Conservation (phyloP, 805 yeast species). For the Teunomyces gatunensis region DNA sequence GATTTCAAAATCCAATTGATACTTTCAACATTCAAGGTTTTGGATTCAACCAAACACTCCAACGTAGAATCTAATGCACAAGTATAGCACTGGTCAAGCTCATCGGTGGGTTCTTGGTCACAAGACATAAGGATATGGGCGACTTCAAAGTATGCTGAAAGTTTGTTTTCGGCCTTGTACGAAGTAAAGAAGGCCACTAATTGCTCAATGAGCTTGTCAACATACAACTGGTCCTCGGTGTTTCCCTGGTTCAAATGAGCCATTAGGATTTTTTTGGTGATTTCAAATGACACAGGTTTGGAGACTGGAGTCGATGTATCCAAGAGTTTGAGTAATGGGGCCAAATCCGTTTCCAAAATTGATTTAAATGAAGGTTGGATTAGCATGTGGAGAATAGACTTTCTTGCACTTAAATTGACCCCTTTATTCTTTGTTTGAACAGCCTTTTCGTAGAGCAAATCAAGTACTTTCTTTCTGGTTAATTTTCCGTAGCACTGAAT, state of each 20-base stretch:
- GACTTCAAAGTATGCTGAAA: constrained; percentile 1
- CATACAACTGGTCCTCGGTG: constrained; percentile 17
- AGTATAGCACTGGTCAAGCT: neutral
- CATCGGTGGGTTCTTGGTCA: neutral
- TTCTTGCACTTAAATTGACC: constrained; percentile 9
- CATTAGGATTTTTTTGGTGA: constrained; percentile 34
- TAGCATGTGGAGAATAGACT: constrained; percentile 39
- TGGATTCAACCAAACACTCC: neutral
- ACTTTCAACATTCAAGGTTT: neutral
- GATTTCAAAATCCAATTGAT: constrained; percentile 28
- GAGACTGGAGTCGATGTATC: constrained; percentile 5
- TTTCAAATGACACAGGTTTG: constrained; percentile 2
- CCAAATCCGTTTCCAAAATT: constrained; percentile 44
- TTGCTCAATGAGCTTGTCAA: constrained; percentile 12
- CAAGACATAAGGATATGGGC: constrained; percentile 1
- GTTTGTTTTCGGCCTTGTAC: neutral
- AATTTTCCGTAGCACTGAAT: constrained; percentile 39
- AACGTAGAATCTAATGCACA: neutral
- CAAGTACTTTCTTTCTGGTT: constrained; percentile 14
- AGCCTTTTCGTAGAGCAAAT: constrained; percentile 9
- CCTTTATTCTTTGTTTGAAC: neutral
- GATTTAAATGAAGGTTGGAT: constrained; percentile 55
- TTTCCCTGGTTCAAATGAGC: constrained; percentile 43
- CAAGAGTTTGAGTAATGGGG: constrained; percentile 12
- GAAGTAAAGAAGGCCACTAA: constrained; percentile 13